Percentiles rank a stretch among this genome's conserved stretches.
Conservation (phyloP, 2,329 filamentous ascomycete genomes). For the Ascochyta lentis region DNA sequence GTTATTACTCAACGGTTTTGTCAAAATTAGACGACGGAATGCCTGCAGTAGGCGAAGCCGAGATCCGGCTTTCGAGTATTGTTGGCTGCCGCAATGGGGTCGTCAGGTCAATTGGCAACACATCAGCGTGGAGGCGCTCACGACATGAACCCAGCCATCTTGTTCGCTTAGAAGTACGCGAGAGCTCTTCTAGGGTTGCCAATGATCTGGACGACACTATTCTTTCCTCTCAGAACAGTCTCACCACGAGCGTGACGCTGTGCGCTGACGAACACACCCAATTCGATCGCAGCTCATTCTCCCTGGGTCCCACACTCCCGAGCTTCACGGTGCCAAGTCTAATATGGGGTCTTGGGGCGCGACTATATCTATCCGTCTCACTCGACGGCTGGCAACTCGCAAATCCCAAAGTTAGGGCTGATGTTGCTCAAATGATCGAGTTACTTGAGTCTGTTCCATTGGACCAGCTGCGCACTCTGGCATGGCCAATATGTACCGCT, state of each 20-base stretch:
- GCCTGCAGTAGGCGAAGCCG: slow-evolving; percentile 11
- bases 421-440: slow-evolving; percentile 9
- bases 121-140: slow-evolving; percentile 15
- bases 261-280: neutral
- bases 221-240: neutral
- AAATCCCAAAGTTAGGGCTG: slow-evolving; percentile 5
- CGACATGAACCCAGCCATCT: too few relatives aligned
- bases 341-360: slow-evolving; percentile 22
- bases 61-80: slow-evolving; percentile 21
- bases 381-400: slow-evolving; percentile 17
- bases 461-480: slow-evolving; percentile 17
- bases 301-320: neutral
- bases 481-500: slow-evolving; percentile 23
- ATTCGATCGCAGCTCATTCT: neutral
- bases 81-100: slow-evolving; percentile 25
- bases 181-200: too few relatives aligned
- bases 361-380: slow-evolving; percentile 12
- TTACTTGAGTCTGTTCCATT: slow-evolving; percentile 7
- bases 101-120: slow-evolving; percentile 14
- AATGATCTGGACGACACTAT: neutral
- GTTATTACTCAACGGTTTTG: slow-evolving; percentile 13
- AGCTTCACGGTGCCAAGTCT: slow-evolving; percentile 5
- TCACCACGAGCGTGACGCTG: neutral
- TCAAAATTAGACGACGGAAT: slow-evolving; percentile 11
- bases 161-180: too few relatives aligned